These are phyloP conservation scores for Papiliotrema terrestris DNA, from an alignment of 1,284 basidiomycete genomes.

Conservation along the genomic window DNA sequence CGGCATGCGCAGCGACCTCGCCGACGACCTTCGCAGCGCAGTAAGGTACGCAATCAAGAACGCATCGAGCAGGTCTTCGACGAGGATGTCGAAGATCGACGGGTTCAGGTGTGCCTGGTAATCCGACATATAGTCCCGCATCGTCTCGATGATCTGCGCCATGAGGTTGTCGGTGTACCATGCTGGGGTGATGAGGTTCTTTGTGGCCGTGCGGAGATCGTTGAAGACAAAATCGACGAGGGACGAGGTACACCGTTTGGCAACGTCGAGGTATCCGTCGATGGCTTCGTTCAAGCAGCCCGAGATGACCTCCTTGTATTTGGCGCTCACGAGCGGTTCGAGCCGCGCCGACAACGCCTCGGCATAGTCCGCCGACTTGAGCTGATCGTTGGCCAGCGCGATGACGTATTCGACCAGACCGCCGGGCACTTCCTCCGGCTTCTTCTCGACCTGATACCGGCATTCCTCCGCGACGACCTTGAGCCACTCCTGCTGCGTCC, in stretches of 20 bases:
- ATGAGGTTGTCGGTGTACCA: slow-evolving; percentile 65
- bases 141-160: slow-evolving; percentile 87
- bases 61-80: slow-evolving; percentile 88
- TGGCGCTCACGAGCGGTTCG: slow-evolving; percentile 87
- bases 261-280: slow-evolving; percentile 96
- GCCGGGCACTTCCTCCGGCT: slow-evolving; percentile 76
- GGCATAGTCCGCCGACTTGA: slow-evolving; percentile 91
- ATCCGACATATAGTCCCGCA: slow-evolving; percentile 92
- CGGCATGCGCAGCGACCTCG: slow-evolving; percentile 75
- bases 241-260: slow-evolving; percentile 91
- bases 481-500: slow-evolving; percentile 86
- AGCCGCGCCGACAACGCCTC: slow-evolving; percentile 81
- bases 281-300: slow-evolving; percentile 92
- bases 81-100: slow-evolving; percentile 82
- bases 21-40: slow-evolving; percentile 72
- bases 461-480: slow-evolving; percentile 78
- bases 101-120: slow-evolving; percentile 88
- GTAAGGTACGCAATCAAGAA: slow-evolving; percentile 91
- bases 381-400: slow-evolving; percentile 97
- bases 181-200: slow-evolving; percentile 70
- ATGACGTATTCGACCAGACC: slow-evolving; percentile 96
- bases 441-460: slow-evolving; percentile 78
- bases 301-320: slow-evolving; percentile 79
- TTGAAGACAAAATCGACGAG: slow-evolving; percentile 94
- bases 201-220: slow-evolving; percentile 85